These are phyloP conservation scores for Ajuga reptans DNA, from an alignment of 305 asterid species.

Conservation along the genomic window DNA sequence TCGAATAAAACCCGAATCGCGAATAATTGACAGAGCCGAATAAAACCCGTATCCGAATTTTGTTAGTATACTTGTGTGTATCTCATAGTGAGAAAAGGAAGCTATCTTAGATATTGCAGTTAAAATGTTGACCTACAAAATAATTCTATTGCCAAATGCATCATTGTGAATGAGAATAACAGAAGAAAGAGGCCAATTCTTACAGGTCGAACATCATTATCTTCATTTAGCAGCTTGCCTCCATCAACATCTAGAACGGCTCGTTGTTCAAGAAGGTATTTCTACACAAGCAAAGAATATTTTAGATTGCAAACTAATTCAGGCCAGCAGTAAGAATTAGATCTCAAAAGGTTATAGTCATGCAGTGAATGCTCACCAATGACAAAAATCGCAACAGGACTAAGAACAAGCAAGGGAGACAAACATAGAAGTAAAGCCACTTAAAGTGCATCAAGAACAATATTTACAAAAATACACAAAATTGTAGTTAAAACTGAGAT, in stretches of 20 bases:
- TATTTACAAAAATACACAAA: not conserved
- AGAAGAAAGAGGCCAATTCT: slow-evolving; percentile 29
- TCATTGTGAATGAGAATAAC: slow-evolving; percentile 14
- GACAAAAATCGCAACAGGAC: slow-evolving; percentile 12
- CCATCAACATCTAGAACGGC: slow-evolving; percentile 88
- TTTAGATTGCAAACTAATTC: not conserved
- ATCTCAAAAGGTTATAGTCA: slow-evolving; percentile 13
- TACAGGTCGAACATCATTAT: slow-evolving; percentile 87
- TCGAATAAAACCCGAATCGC: too few relatives aligned
- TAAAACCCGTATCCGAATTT: too few relatives aligned
- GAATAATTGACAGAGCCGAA: too few relatives aligned
- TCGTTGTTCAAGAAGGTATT: slow-evolving; percentile 87
- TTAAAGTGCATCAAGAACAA: slow-evolving; percentile 11
- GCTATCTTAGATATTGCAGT: not conserved
- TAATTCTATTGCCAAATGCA: slow-evolving; percentile 7
- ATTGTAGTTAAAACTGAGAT: not conserved
- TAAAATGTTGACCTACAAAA: not conserved
- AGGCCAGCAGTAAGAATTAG: not conserved
- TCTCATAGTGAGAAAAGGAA: not conserved
- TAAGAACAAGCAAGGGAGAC: not conserved
- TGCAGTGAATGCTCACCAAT: slow-evolving; percentile 1
- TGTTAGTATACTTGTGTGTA: too few relatives aligned
- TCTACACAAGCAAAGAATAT: slow-evolving; percentile 40
- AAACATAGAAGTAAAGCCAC: not conserved
- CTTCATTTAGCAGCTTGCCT: slow-evolving; percentile 91